phyloP scores from a whole-genome alignment of 192 early-diverging fungal genomes.

The Dissophora globulifera region DNA sequence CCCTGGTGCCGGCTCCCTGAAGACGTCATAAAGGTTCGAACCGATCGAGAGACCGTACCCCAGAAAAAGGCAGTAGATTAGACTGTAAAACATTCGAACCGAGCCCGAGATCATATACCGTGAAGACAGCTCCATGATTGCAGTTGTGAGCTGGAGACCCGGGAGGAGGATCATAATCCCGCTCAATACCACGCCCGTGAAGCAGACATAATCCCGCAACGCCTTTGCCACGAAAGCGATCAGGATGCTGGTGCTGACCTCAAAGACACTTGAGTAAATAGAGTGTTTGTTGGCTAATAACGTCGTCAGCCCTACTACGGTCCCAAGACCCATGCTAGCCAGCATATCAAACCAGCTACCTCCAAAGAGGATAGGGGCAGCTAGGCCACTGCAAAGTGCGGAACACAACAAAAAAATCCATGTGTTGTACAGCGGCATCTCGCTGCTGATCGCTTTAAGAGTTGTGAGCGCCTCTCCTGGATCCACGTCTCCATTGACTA shows the following conservation, averaged over 20 bases:
- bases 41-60: constrained; percentile 79
- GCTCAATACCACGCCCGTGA: constrained; percentile 65
- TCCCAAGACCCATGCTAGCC: constrained; percentile 44
- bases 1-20: constrained; percentile 48
- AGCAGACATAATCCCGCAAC: constrained; percentile 71
- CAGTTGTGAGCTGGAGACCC: constrained; percentile 82
- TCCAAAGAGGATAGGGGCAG: constrained; percentile 74
- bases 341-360: constrained; percentile 75
- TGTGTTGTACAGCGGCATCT: constrained; percentile 68
- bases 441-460: constrained; percentile 66
- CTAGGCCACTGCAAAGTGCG: constrained; percentile 62
- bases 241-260: constrained; percentile 72
- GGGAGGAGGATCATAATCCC: constrained; percentile 73
- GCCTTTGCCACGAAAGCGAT: constrained; percentile 71
- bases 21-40: constrained; percentile 50
- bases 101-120: constrained; percentile 89
- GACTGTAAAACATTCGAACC: constrained; percentile 80
- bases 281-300: constrained; percentile 68
- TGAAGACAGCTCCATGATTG: constrained; percentile 91
- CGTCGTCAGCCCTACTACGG: constrained; percentile 65
- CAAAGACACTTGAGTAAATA: constrained; percentile 75
- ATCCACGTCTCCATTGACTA: constrained; percentile 65
- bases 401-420: constrained; percentile 61
- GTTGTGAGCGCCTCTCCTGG: constrained; percentile 60
- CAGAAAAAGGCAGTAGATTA: constrained; percentile 84